Evolutionary conservation across 73 alveolate species (phyloP), one percentile per base, ranked within the genome.

Genomic region (Tetrahymena thermophila): DNA sequence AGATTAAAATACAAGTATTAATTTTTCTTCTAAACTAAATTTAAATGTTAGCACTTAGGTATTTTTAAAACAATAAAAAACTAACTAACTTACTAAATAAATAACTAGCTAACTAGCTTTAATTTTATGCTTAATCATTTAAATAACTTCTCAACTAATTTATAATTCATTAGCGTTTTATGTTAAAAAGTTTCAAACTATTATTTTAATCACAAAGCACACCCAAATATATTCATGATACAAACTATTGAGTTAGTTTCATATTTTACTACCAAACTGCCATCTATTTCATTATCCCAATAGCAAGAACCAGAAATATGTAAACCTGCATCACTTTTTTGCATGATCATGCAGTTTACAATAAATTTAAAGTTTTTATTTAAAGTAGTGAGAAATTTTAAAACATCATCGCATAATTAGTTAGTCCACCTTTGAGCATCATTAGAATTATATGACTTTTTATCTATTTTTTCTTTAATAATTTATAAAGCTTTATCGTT

Each of bases 241-340:
- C 89, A 71, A 25, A 71, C 31, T 1, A 71, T 25, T 71, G 89
- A 11, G 37, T 71, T 71, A 3, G 89, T 71, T 71, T 97, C 98
- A 96, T 97, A 95, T 94, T 94, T 98, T 50, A 97, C 97, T 83
- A 98, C 93, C 25, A 98, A 57, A 28, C 97, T 96, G 31, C 99
- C 99, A 96, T 98, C 99, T 56, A 97, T 94, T 35, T 97, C 96
- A 93, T 97, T 97, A 94, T 98, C 98, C 99, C 99, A 98, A 94
- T 94, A 98, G 95, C 99, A 97, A 14, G 98, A 96, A 25, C 97
- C 97, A 44, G 97, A 55, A 42, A 98, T 93, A 85, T 96, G 97
- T 21, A 98, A 93, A 23, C 99, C 98, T 23, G 97, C 98, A 40
- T 98, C 98, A 83, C 98, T 97, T 93, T 98, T 98, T 96, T 98